Evolutionary conservation across 305 asterid genomes (phyloP).

Genomic region (Rubia balearica): DNA sequence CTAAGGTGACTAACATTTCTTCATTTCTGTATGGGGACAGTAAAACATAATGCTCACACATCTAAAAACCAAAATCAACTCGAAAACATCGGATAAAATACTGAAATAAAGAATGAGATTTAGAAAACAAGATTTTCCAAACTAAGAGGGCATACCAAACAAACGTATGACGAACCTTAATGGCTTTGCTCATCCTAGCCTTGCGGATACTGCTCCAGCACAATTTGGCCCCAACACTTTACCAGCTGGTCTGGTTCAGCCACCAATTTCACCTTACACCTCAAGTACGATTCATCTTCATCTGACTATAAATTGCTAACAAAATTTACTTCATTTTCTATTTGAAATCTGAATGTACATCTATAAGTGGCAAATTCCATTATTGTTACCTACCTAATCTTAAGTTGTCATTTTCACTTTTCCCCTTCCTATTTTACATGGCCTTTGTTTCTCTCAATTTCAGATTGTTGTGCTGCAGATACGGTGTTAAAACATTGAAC

Average conservation of each 20-base stretch:
- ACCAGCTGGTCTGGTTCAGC: constrained; percentile 74
- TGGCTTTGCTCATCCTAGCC: constrained; percentile 36
- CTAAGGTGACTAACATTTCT: too few species aligned
- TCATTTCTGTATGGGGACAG: too few species aligned
- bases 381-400: neutral
- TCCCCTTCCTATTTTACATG: constrained; percentile 13
- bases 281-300: constrained; percentile 42
- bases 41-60: neutral
- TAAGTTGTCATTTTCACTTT: neutral
- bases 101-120: neutral
- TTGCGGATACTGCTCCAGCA: constrained; percentile 43
- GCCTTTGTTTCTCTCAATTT: neutral
- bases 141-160: neutral
- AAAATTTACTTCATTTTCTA: neutral
- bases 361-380: neutral
- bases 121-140: neutral
- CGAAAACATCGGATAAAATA: neutral
- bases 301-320: neutral
- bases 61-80: neutral
- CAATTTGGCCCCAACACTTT: constrained; percentile 48
- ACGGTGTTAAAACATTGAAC: too few species aligned
- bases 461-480: too few species aligned
- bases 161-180: constrained; percentile 39
- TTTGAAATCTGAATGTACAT: neutral
- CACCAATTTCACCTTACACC: constrained; percentile 67